Evolutionary conservation across 495 filamentous ascomycete genomes (phyloP).

Genomic region (Podospora bellae-mahoneyi): DNA sequence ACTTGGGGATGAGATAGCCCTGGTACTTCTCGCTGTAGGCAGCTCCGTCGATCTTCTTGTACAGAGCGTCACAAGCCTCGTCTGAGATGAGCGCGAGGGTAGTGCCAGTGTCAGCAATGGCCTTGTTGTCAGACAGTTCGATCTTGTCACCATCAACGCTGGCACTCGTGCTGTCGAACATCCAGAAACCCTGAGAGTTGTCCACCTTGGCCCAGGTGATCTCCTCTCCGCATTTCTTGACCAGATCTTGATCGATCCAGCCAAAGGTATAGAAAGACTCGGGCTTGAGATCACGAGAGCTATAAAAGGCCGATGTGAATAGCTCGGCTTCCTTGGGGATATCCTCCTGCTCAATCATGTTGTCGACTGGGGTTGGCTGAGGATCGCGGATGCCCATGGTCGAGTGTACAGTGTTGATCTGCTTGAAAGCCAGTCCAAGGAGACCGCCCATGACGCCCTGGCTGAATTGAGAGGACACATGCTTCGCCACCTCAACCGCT

Average conservation of each 20-base stretch:
- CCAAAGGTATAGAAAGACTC: slow-evolving; percentile 78
- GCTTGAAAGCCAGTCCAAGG: slow-evolving; percentile 66
- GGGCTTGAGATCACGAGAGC: slow-evolving; percentile 55
- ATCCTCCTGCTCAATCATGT: slow-evolving; percentile 67
- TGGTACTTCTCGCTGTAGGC: slow-evolving; percentile 61
- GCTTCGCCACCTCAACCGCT: slow-evolving; percentile 64
- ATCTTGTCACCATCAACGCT: slow-evolving; percentile 60
- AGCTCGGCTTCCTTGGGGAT: slow-evolving; percentile 61
- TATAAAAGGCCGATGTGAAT: slow-evolving; percentile 73
- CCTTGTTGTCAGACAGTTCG: slow-evolving; percentile 59
- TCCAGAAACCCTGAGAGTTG: slow-evolving; percentile 70
- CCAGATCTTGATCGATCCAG: slow-evolving; percentile 64
- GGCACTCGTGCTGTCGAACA: slow-evolving; percentile 58
- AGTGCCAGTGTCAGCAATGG: slow-evolving; percentile 78
- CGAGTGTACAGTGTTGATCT: slow-evolving; percentile 63
- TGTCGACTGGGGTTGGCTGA: slow-evolving; percentile 69
- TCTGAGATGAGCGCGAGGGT: slow-evolving; percentile 70
- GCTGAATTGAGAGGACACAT: slow-evolving; percentile 60
- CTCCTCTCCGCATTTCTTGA: slow-evolving; percentile 52
- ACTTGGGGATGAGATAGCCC: slow-evolving; percentile 64
- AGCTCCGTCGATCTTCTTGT: slow-evolving; percentile 65
- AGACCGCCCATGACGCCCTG: slow-evolving; percentile 65
- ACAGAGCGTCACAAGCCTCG: slow-evolving; percentile 61
- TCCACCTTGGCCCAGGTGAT: slow-evolving; percentile 65
- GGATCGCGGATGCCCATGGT: slow-evolving; percentile 42